Evolutionary conservation across 1,284 basidiomycete genomes (phyloP).

Genomic region (Pterula multifida): DNA sequence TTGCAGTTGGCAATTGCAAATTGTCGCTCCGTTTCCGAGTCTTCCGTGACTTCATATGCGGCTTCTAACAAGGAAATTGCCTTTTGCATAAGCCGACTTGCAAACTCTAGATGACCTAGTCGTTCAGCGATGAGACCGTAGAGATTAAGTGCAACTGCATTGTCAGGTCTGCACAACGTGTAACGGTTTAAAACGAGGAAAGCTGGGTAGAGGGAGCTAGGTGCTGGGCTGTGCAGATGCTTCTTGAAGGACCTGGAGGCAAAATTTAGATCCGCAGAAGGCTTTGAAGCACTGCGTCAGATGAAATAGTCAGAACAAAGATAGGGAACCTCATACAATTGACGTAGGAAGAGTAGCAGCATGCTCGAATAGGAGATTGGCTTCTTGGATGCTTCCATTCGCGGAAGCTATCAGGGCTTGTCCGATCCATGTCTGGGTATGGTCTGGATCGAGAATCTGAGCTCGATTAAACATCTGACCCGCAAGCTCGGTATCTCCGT

Average conservation of each 20-base stretch:
- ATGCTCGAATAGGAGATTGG: slow-evolving; percentile 72
- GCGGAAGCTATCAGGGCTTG: slow-evolving; percentile 74
- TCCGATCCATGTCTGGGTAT: slow-evolving; percentile 86
- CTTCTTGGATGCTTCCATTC: slow-evolving; percentile 54
- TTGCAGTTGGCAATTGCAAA: slow-evolving; percentile 81
- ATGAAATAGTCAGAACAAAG: background rate
- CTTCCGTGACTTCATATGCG: slow-evolving; percentile 82
- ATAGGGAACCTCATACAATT: slow-evolving; percentile 37
- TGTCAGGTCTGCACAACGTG: slow-evolving; percentile 52
- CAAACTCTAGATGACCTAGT: slow-evolving; percentile 61
- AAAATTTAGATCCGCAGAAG: slow-evolving; percentile 78
- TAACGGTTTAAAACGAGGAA: slow-evolving; percentile 80
- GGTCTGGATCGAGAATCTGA: slow-evolving; percentile 88
- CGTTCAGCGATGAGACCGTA: slow-evolving; percentile 81
- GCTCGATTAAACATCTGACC: slow-evolving; percentile 82
- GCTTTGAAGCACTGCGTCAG: slow-evolving; percentile 31
- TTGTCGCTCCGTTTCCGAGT: slow-evolving; percentile 59
- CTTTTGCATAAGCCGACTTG: slow-evolving; percentile 44
- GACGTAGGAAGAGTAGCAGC: slow-evolving; percentile 63
- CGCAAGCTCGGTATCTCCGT: slow-evolving; percentile 76
- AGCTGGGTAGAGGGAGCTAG: slow-evolving; percentile 45
- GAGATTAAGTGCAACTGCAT: slow-evolving; percentile 75
- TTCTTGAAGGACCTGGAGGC: slow-evolving; percentile 52
- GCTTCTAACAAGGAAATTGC: slow-evolving; percentile 72
- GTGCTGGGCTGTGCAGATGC: slow-evolving; percentile 15